Evolutionary conservation across 768 basidiomycete species (phyloP).

Genomic region (Glaciozyma antarctica): DNA sequence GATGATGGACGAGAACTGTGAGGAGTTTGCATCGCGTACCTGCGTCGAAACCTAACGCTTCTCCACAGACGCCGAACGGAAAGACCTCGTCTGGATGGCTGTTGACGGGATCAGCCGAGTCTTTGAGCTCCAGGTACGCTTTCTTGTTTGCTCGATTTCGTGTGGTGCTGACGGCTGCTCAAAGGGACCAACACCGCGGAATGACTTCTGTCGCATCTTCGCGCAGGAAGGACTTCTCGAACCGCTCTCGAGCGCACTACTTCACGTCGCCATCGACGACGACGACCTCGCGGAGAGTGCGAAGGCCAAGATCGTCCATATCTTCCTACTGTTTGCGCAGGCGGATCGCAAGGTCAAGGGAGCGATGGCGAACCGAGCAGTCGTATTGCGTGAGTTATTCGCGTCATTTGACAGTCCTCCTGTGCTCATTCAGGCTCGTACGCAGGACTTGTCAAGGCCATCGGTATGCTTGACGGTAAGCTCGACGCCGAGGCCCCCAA

Average conservation of each 20-base stretch:
- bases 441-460: constrained; percentile 73
- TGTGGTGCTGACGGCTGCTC: not conserved
- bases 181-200: constrained; percentile 90
- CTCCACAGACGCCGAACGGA: constrained; percentile 52
- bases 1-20: constrained; percentile 90
- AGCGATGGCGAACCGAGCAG: constrained; percentile 79
- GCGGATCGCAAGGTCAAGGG: constrained; percentile 87
- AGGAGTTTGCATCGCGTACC: not conserved
- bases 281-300: constrained; percentile 57
- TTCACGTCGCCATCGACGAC: constrained; percentile 62
- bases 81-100: constrained; percentile 82
- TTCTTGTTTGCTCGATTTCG: not conserved
- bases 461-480: constrained; percentile 76
- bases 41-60: no score
- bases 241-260: constrained; percentile 76
- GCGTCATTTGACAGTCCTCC: not conserved
- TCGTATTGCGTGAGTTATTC: constrained; percentile 64
- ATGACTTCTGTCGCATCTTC: constrained; percentile 98
- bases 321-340: constrained; percentile 83
- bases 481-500: constrained; percentile 82
- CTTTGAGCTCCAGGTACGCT: constrained; percentile 59
- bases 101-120: constrained; percentile 90
- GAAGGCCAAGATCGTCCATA: constrained; percentile 79
- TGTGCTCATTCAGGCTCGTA: not conserved
- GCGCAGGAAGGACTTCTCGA: constrained; percentile 89